These are phyloP conservation scores for Leccinum barrowsii DNA, from an alignment of 768 basidiomycete genomes.

Conservation along the genomic window DNA sequence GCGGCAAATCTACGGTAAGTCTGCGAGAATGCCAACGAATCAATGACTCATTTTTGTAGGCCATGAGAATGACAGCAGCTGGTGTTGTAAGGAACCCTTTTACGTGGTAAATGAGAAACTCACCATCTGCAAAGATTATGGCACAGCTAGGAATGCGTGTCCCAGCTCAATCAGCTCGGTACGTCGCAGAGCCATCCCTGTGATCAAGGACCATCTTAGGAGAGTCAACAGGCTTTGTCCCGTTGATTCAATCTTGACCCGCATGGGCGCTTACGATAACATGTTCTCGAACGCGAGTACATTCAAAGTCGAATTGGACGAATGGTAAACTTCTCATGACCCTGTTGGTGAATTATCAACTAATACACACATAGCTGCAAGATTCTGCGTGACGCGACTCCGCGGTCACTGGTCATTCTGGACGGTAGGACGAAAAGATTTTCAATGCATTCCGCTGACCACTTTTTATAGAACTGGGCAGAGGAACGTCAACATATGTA, in stretches of 20 bases:
- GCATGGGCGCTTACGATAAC: slow-evolving; percentile 99
- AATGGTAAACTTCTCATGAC: slow-evolving; percentile 57
- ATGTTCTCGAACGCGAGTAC: slow-evolving; percentile 94
- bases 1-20: slow-evolving; percentile 73
- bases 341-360: neutral
- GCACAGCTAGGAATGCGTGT: slow-evolving; percentile 96
- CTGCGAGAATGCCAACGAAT: neutral
- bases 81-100: slow-evolving; percentile 60
- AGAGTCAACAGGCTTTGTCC: slow-evolving; percentile 63
- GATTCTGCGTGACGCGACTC: slow-evolving; percentile 90
- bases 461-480: slow-evolving; percentile 69
- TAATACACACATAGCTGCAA: slow-evolving; percentile 61
- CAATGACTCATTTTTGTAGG: slow-evolving; percentile 33
- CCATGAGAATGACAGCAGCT: slow-evolving; percentile 94
- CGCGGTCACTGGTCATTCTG: slow-evolving; percentile 88
- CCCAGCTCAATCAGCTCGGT: slow-evolving; percentile 81
- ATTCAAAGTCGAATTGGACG: slow-evolving; percentile 98
- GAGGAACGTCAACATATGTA: slow-evolving; percentile 94
- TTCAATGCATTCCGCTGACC: slow-evolving; percentile 10
- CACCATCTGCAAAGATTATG: slow-evolving; percentile 57
- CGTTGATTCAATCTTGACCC: slow-evolving; percentile 87
- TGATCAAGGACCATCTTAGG: slow-evolving; percentile 4
- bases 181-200: slow-evolving; percentile 13
- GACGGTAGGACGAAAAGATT: slow-evolving; percentile 60
- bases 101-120: neutral